phyloP scores from a whole-genome alignment of 139 green algal species.

The Closterium sp. region DNA sequence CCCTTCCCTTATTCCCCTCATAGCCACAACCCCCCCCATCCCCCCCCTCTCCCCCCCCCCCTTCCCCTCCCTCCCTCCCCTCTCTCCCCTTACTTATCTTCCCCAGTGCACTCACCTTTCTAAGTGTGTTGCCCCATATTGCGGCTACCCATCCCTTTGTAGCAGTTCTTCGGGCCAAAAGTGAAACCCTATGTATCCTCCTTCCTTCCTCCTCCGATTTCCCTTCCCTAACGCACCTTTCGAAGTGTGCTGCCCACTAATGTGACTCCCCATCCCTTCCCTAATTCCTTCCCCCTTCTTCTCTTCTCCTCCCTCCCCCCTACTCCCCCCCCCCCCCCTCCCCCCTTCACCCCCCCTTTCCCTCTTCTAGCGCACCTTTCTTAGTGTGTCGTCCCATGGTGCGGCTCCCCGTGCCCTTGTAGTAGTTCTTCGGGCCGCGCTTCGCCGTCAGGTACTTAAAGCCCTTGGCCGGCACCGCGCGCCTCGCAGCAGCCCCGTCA shows the following conservation, averaged over 20 bases:
- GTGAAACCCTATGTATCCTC: too few relatives aligned
- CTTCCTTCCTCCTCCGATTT: background rate
- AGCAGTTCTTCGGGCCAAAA: too few relatives aligned
- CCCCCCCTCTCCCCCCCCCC: too few relatives aligned
- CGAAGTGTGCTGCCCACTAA: too few relatives aligned
- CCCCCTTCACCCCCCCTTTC: too few relatives aligned
- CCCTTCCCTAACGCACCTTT: too few relatives aligned
- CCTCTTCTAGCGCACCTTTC: conserved; percentile 53
- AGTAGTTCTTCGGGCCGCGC: conserved; percentile 53
- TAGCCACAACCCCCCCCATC: too few relatives aligned
- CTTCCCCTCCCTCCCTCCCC: background rate
- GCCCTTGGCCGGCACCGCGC: conserved; percentile 48
- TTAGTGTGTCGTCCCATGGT: conserved; percentile 56
- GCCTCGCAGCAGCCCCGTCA: conserved; percentile 18
- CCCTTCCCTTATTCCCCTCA: background rate
- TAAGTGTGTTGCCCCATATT: too few relatives aligned
- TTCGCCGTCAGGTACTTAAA: conserved; percentile 60
- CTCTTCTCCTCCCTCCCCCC: background rate
- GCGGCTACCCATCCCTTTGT: too few relatives aligned
- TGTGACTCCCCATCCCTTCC: conserved; percentile 36
- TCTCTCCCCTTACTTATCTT: too few relatives aligned
- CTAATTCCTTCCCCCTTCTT: background rate
- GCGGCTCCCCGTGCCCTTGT: conserved; percentile 62
- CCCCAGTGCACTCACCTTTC: too few relatives aligned
- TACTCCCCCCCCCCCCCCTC: too few relatives aligned